phyloP scores from a whole-genome alignment of 768 basidiomycete genomes.

The Sarcodon sp. region DNA sequence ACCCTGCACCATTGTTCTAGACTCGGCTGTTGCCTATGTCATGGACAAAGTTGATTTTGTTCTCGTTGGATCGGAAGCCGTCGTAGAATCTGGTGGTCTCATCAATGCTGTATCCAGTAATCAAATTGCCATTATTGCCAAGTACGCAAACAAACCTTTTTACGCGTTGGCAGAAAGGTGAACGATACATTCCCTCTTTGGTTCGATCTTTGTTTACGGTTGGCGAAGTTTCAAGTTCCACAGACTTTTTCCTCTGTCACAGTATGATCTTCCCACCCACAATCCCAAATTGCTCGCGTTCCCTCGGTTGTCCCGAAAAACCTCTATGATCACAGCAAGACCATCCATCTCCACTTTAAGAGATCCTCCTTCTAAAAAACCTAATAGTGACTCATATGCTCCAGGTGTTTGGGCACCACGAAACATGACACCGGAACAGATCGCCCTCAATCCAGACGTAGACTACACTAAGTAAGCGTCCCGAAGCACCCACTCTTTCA shows the following conservation, averaged over 20 bases:
- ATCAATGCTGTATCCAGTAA: constrained; percentile 92
- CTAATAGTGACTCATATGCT: not conserved
- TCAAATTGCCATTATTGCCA: constrained; percentile 94
- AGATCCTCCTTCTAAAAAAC: not conserved
- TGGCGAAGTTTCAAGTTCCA: constrained; percentile 86
- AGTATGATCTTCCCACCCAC: constrained; percentile 80
- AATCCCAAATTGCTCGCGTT: constrained; percentile 66
- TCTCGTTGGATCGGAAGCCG: constrained; percentile 94
- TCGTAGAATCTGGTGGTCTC: constrained; percentile 91
- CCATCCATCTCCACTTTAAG: not conserved
- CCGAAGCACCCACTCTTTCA: not conserved
- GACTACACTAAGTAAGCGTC: constrained; percentile 77
- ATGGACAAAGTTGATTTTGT: constrained; percentile 96
- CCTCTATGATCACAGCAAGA: too few species aligned
- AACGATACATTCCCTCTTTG: constrained; percentile 9
- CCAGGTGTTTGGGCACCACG: constrained; percentile 7
- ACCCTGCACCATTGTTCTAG: constrained; percentile 88
- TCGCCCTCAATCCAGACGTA: constrained; percentile 75
- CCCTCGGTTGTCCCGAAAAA: constrained; percentile 16
- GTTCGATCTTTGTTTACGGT: constrained; percentile 3
- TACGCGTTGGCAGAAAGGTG: constrained; percentile 91
- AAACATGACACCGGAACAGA: constrained; percentile 74
- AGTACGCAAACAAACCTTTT: constrained; percentile 89
- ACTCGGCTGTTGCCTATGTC: constrained; percentile 92
- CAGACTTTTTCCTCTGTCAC: constrained; percentile 86